Base-by-base conservation (phyloP, 306 rosid species). In the Dryas alaskensis region DNA sequence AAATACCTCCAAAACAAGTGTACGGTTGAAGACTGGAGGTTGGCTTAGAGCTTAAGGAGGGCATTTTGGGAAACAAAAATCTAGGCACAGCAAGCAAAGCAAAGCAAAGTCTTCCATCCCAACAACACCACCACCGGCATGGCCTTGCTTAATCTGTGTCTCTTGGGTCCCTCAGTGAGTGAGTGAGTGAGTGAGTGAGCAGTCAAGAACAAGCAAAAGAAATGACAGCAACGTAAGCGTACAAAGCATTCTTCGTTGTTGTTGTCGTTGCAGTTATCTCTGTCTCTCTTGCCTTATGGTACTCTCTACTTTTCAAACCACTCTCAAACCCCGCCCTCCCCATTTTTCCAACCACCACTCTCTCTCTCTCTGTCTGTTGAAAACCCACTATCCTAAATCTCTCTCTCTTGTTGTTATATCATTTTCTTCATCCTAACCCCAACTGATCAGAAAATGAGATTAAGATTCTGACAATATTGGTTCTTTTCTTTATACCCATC, bases 181-280 rank as follows among this genome's bases (percentile, higher is more conserved):
- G 47, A 48, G 50, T 46, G 39, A 31, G 37, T 31, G 37, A 44
- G 61, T 12, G 47, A 48, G 50, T 46, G 39, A 86, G 84, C 39
- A 81, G 87, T 81, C 78, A 81, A 76, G 86, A 67, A 75, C 72
- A 89, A 87, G 88, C 79, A 67, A 83, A 66, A 81, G 57, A 72
- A 71, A 37, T 7, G 57, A 68, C 6, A 50, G 9, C 51, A 48
- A 48, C 52, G 11, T 48, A 8, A 4, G 0, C 9, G 11, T 12
- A 8, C 52, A 48, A 48, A 4, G 0, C 44, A 45, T 58, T 44
- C 42, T 71, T 44, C 6, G 3, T 16, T 17, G 52, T 19, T 60
- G 51, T 59, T 64, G 74, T 72, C 37, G 69, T 46, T 63, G 77
- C 52, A 50, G 76, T 47, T 48, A 45, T 43, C 64, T 31, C 37